These are phyloP conservation scores for Parachaetomium inaequale DNA, from an alignment of 495 filamentous ascomycete genomes.

Conservation along the genomic window DNA sequence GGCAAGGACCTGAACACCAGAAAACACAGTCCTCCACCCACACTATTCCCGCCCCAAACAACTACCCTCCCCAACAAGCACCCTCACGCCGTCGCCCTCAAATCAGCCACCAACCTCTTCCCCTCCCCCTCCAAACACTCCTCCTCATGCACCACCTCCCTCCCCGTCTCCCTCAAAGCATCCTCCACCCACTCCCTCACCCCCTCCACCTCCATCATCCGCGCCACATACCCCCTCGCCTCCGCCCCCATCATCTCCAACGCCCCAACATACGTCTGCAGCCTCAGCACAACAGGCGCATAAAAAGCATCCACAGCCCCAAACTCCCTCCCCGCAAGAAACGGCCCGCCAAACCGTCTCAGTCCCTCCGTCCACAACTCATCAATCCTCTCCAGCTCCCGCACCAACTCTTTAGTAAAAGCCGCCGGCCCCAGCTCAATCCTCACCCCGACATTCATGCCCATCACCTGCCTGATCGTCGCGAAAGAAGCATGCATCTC, in stretches of 20 bases:
- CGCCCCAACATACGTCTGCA: constrained; percentile 30
- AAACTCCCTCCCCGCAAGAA: constrained; percentile 39
- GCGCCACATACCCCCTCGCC: constrained; percentile 24
- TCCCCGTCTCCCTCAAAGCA: constrained; percentile 13
- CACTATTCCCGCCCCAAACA: background rate
- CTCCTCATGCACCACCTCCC: constrained; percentile 15
- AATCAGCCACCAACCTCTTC: constrained; percentile 16
- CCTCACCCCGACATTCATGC: constrained; percentile 45
- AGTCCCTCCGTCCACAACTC: constrained; percentile 41
- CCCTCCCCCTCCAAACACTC: constrained; percentile 16
- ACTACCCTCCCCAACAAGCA: background rate
- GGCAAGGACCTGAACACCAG: background rate
- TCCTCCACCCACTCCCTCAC: constrained; percentile 27
- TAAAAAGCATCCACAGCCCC: constrained; percentile 43
- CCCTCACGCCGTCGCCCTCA: constrained; percentile 12
- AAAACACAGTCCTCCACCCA: background rate
- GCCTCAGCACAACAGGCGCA: constrained; percentile 37
- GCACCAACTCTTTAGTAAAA: constrained; percentile 24
- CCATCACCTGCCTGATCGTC: constrained; percentile 42
- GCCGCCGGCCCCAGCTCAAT: constrained; percentile 25
- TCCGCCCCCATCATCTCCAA: constrained; percentile 17
- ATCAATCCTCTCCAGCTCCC: constrained; percentile 34
- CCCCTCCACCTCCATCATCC: constrained; percentile 22
- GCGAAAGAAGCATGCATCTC: constrained; percentile 57
- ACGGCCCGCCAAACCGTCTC: constrained; percentile 37